Evolutionary conservation across 2,329 filamentous ascomycete species (phyloP).

Genomic region (Colletotrichum tabaci): DNA sequence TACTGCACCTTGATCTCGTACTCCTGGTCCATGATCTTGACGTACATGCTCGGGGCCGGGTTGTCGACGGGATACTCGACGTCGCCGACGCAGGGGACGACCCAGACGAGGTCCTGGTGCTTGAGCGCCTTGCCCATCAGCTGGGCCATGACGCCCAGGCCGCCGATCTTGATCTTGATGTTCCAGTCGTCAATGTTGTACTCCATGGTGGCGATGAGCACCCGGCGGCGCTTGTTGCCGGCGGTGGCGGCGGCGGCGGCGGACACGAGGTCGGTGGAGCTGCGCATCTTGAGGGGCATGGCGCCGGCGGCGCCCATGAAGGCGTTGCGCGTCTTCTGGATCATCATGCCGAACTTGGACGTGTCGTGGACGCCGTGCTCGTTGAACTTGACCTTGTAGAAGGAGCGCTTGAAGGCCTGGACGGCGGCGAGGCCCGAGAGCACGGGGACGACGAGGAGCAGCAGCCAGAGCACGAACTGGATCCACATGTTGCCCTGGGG

Average conservation of each 20-base stretch:
- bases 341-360: conserved; percentile 68
- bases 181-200: conserved; percentile 80
- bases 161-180: conserved; percentile 81
- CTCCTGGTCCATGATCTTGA: conserved; percentile 71
- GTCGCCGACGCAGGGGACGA: conserved; percentile 73
- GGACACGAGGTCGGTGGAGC: conserved; percentile 43
- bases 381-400: conserved; percentile 61
- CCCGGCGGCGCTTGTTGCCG: conserved; percentile 61
- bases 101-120: conserved; percentile 77
- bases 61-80: conserved; percentile 75
- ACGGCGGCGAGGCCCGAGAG: conserved; percentile 64
- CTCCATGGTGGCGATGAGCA: conserved; percentile 81
- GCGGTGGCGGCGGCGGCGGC: conserved; percentile 44
- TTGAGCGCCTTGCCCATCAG: conserved; percentile 77
- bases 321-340: conserved; percentile 46
- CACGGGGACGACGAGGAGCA: conserved; percentile 68
- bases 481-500: conserved; percentile 66
- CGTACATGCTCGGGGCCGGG: conserved; percentile 71
- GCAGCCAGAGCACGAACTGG: conserved; percentile 67
- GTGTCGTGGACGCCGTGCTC: conserved; percentile 51
- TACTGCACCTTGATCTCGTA: conserved; percentile 77
- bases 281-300: conserved; percentile 46
- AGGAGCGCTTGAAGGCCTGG: conserved; percentile 70
- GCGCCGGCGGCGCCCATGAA: conserved; percentile 47
- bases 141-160: conserved; percentile 79